Base-by-base conservation (phyloP, 441 rosid genomes). In the Melastoma candidum region DNA sequence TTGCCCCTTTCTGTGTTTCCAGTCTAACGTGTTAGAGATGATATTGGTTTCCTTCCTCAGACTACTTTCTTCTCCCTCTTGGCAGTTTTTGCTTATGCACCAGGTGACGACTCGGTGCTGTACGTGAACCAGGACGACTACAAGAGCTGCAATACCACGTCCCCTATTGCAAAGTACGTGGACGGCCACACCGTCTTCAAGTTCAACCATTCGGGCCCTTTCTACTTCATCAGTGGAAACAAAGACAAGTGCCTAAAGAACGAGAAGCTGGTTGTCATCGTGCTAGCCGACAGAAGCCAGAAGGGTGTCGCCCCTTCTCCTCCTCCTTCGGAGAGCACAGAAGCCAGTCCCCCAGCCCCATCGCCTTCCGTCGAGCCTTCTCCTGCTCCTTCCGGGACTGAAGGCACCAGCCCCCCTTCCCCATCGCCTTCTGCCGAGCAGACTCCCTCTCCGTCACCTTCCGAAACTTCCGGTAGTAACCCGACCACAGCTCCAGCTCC, bases 201-300 rank as follows among this genome's bases (percentile, higher is more conserved):
- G 3, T 67, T 92, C 66, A 73, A 66, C 12, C 63, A 47, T 2
- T 85, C 89, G 0, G 96, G 98, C 0, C 73, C 89, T 17, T 66
- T 59, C 77, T 67, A 83, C 63, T 92, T 87, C 84, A 85, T 85
- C 60, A 87, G 94, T 27, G 96, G 98, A 52, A 82, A 75, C 65
- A 73, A 74, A 73, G 80, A 80, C 12, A 65, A 79, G 57, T 92
- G 98, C 65, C 60, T 57, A 13, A 83, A 83, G 58, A 75, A 74
- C 49, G 78, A 92, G 73, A 92, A 87, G 71, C 27, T 92, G 14
- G 63, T 50, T 12, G 64, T 79, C 0, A 58, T 74, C 7, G 97
- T 93, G 64, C 56, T 93, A 73, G 88, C 97, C 2, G 77, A 83
- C 48, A 73, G 99, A 61, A 75, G 72, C 71, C 69, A 74, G 59